These are phyloP conservation scores for Pharus latifolius DNA, from an alignment of 176 grass and related monocot genomes.

Conservation along the genomic window DNA sequence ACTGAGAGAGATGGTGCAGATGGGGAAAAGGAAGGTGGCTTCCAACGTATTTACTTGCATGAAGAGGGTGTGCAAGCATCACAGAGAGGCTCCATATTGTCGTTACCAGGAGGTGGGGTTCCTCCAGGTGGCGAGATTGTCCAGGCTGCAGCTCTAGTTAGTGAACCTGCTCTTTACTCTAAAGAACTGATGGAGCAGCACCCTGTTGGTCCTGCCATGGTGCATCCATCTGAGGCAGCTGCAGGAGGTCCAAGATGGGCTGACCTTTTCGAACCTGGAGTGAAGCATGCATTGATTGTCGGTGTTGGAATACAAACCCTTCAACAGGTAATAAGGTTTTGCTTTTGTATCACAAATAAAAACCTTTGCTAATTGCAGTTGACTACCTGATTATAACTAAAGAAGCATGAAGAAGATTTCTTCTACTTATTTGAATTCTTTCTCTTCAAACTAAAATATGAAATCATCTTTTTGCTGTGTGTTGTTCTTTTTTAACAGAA, in stretches of 20 bases:
- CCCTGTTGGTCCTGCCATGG: conserved; percentile 82
- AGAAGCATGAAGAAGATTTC: not conserved
- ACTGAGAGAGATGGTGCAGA: conserved; percentile 74
- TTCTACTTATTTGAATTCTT: not conserved
- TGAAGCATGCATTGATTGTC: conserved; percentile 73
- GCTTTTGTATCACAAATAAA: not conserved
- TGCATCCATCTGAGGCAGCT: conserved; percentile 65
- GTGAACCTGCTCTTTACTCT: conserved; percentile 73
- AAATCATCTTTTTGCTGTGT: not conserved
- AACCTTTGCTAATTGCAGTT: not conserved
- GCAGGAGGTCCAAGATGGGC: conserved; percentile 56
- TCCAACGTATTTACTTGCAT: conserved; percentile 96
- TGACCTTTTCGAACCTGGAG: conserved; percentile 84
- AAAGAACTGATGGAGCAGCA: conserved; percentile 66
- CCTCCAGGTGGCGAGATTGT: conserved; percentile 65
- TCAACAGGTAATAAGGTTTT: conserved; percentile 64
- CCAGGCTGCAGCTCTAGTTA: conserved; percentile 94
- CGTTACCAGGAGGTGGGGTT: conserved; percentile 51
- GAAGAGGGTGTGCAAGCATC: conserved; percentile 57
- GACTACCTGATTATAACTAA: not conserved
- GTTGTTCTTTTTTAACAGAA: not conserved
- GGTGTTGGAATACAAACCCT: conserved; percentile 86
- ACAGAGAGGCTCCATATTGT: conserved; percentile 69
- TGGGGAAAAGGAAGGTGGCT: conserved; percentile 71
- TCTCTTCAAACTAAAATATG: not conserved